These are phyloP conservation scores for Physaria fendleri DNA, from an alignment of 345 rosid genomes.

Conservation along the genomic window DNA sequence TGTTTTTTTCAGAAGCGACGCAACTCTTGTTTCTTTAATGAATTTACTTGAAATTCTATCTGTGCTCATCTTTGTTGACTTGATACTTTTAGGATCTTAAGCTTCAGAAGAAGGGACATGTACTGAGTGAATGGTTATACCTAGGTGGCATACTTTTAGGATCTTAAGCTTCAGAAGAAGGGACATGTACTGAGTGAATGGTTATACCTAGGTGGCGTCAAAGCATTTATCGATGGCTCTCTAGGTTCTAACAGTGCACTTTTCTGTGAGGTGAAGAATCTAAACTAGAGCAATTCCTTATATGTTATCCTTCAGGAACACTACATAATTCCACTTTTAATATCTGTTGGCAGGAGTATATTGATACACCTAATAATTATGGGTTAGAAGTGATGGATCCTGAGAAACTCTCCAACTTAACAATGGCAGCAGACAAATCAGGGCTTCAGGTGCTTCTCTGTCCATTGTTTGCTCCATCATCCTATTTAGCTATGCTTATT, in stretches of 20 bases:
- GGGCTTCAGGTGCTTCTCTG: constrained; percentile 67
- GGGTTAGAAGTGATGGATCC: constrained; percentile 60
- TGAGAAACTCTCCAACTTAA: constrained; percentile 58
- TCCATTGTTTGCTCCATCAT: constrained; percentile 5
- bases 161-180: constrained; percentile 34
- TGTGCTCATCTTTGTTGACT: not conserved
- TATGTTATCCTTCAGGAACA: not conserved
- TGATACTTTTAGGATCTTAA: constrained; percentile 41
- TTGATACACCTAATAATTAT: constrained; percentile 55
- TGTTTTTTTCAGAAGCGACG: constrained; percentile 20
- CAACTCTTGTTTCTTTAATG: not conserved
- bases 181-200: constrained; percentile 56
- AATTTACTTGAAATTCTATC: not conserved
- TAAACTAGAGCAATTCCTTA: not conserved
- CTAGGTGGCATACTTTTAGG: constrained; percentile 93
- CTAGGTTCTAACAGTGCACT: constrained; percentile 85
- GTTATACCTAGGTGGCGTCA: constrained; percentile 86
- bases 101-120: constrained; percentile 41
- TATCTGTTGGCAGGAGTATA: constrained; percentile 50
- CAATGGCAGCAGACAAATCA: constrained; percentile 57
- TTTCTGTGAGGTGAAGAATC: constrained; percentile 60
- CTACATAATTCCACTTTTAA: not conserved
- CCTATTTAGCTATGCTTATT: not conserved
- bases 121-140: constrained; percentile 64
- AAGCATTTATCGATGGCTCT: constrained; percentile 93